phyloP scores from a whole-genome alignment of 371 early-diverging fungal genomes.

The Nosema granulosis region DNA sequence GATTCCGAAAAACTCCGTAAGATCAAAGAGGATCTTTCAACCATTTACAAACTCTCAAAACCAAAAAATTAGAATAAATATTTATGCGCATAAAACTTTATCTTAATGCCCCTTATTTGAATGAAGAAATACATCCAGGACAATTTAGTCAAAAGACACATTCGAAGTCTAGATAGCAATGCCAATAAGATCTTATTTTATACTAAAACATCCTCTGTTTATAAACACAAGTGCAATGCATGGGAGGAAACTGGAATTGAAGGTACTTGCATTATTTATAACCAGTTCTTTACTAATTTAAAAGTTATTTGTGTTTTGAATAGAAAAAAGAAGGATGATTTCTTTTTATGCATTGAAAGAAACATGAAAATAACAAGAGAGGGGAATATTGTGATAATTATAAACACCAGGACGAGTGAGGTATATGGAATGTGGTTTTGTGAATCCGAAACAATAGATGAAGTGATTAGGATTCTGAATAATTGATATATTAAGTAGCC shows the following conservation, averaged over 20 bases:
- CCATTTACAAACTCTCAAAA: too few species aligned
- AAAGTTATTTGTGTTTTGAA: neutral
- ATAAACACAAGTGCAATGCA: neutral
- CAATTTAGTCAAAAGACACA: neutral
- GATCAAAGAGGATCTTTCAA: too few species aligned
- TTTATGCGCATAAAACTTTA: too few species aligned
- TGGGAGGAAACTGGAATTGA: neutral
- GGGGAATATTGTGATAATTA: neutral
- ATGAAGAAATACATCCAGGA: too few species aligned
- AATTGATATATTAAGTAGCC: too few species aligned
- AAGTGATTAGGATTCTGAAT: constrained; percentile 8
- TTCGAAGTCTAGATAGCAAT: neutral
- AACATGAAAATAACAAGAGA: neutral
- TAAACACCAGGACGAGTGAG: neutral
- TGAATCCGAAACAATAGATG: neutral
- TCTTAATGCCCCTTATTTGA: too few species aligned
- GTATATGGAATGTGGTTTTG: constrained; percentile 12
- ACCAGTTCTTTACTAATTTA: neutral
- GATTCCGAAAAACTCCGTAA: too few species aligned
- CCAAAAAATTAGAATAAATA: too few species aligned
- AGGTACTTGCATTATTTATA: neutral
- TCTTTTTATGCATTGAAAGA: neutral
- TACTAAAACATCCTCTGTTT: neutral
- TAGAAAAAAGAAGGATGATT: neutral
- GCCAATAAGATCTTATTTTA: neutral